A percentile compares a stretch with the other conserved stretches of the same genome.
phyloP scores from a whole-genome alignment of 345 rosid genomes.

The Ricinus communis region DNA sequence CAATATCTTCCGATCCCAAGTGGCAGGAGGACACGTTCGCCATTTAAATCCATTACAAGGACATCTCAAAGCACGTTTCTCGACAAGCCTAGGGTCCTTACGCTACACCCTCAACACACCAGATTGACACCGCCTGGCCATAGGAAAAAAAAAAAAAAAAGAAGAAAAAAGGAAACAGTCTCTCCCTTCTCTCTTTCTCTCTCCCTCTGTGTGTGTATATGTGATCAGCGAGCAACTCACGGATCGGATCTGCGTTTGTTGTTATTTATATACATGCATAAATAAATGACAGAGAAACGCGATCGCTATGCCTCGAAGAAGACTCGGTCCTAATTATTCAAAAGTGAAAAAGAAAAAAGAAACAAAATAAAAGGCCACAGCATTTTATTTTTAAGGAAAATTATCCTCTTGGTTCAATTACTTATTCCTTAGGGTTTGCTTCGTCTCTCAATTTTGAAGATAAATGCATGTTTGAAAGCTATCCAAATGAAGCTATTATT shows the following conservation, averaged over 20 bases:
- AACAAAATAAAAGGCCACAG: neutral
- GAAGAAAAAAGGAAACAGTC: constrained; percentile 19
- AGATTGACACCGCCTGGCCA: constrained; percentile 17
- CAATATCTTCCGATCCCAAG: neutral
- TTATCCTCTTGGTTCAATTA: constrained; percentile 1
- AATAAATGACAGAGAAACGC: constrained; percentile 13
- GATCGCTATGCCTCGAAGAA: constrained; percentile 27
- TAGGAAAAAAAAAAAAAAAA: neutral
- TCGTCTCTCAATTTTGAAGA: neutral
- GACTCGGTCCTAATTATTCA: constrained; percentile 22
- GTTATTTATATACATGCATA: constrained; percentile 4
- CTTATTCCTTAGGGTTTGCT: no score
- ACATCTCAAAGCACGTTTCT: constrained; percentile 33
- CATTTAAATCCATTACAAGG: constrained; percentile 11
- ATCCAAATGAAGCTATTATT: constrained; percentile 26
- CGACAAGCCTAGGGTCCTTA: neutral
- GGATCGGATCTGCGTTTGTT: constrained; percentile 60
- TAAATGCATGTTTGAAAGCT: neutral
- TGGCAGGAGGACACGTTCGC: constrained; percentile 9
- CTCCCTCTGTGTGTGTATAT: constrained; percentile 7
- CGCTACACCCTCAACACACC: constrained; percentile 33
- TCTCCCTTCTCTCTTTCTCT: constrained; percentile 17
- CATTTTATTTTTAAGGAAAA: no score
- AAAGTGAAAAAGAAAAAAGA: neutral
- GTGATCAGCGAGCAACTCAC: constrained; percentile 47